Base-by-base conservation (phyloP, 306 rosid species). In the Prunus armeniaca region DNA sequence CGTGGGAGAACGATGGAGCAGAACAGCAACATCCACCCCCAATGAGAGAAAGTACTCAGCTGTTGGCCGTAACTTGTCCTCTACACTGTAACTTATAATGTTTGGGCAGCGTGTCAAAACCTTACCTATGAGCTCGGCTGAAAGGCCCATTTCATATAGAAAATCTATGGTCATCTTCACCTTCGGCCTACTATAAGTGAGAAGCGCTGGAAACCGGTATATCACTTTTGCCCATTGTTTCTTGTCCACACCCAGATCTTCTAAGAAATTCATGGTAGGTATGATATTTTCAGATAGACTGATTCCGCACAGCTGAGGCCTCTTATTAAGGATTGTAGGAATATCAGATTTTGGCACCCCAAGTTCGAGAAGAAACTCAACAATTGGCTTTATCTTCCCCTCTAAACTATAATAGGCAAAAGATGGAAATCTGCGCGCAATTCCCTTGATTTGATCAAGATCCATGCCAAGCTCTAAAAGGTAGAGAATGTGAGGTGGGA, bases 221-320 rank as follows among this genome's bases (percentile, higher is more conserved):
- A 95, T 92, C 77, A 95, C 95, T 79, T 90, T 95, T 0, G 96
- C 93, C 98, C 98, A 95, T 81, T 92, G 90, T 46, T 82, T 78
- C 81, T 95, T 92, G 85, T 95, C 98, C 58, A 95, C 91, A 20
- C 97, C 98, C 55, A 92, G 80, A 56, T 83, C 76, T 55, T 95
- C 98, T 24, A 92, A 84, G 87, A 89, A 95, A 61, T 65, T 73
- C 98, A 95, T 92, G 30, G 95, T 85, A 65, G 98, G 98, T 76
- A 82, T 92, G 72, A 95, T 85, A 78, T 95, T 95, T 78, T 88
- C 88, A 6, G 87, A 81, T 69, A 95, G 88, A 84, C 98, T 95
- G 69, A 95, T 87, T 55, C 98, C 98, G 74, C 98, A 95, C 76
- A 95, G 73, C 67, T 95, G 97, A 80, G 98, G 98, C 80, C 98